Base-by-base conservation (phyloP, 1,284 basidiomycete genomes). In the Leccinum solheimii region DNA sequence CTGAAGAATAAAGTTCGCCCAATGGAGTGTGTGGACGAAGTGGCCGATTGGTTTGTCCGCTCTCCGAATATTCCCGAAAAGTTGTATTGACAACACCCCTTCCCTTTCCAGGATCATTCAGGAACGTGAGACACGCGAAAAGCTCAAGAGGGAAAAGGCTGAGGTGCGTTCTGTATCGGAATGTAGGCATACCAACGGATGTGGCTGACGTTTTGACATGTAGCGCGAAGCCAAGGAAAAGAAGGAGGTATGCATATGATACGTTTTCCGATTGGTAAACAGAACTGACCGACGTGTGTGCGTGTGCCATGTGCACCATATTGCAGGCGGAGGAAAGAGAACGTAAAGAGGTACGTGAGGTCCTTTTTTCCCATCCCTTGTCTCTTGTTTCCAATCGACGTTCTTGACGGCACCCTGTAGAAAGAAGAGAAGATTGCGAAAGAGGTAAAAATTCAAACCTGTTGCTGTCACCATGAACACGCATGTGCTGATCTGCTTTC, bases 1-100 rank as follows among this genome's bases (percentile, higher is more conserved):
- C 79, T 92, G 61, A 90, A 88, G 80, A 92, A 92, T 75, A 92
- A 93, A 81, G 88, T 91, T 16, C 86, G 91, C 30, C 91, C 91
- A 32, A 81, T 83, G 59, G 89, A 93, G 75, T 88, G 86, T 67
- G 91, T 92, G 21, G 87, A 90, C 19, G 91, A 93, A 75, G 89
- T 91, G 27, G 79, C 72, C 16, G 86, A 84, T 54, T 92, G 90
- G 83, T 82, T 62, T 53, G 77, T 70, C 27, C 19, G 52, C 16
- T 14, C 16, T 58, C 62, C 61, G 62, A 63, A 54, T 8, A 36
- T 57, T 14, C 14, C 66, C 61, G 58, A 59, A 36, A 16, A 3
- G 16, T 30, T 40, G 19, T 2, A n/a, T 51, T 51, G 50, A 26
- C 43, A 63, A 70, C 51, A 26, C 5, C 6, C 16, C 23, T 48